A percentile compares a stretch with the other conserved stretches of the same genome.
Conservation (phyloP, 2,329 filamentous ascomycete species). For the Cryphonectria parasitica region DNA sequence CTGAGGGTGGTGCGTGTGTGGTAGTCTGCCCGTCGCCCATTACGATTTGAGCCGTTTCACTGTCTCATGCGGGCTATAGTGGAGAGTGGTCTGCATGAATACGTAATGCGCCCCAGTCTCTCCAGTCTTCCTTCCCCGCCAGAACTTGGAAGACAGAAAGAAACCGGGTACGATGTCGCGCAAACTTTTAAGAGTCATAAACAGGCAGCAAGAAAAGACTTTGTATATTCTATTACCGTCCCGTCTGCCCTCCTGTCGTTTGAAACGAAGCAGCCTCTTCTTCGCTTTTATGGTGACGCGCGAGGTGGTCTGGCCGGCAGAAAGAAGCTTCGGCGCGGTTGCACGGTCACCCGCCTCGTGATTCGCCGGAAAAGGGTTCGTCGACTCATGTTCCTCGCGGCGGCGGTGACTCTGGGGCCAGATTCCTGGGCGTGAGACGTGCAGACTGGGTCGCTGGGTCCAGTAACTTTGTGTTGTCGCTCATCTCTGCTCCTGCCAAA, state of each 20-base stretch:
- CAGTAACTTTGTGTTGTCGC: slow-evolving; percentile 9
- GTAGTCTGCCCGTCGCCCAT: slow-evolving; percentile 13
- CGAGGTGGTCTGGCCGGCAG: slow-evolving; percentile 12
- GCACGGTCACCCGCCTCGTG: slow-evolving; percentile 16
- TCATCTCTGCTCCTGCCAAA: neutral
- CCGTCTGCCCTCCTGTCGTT: neutral
- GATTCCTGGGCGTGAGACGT: slow-evolving; percentile 12
- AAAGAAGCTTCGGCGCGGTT: slow-evolving; percentile 20
- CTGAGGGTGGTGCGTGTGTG: neutral
- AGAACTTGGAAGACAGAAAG: neutral
- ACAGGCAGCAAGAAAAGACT: neutral
- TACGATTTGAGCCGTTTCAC: neutral
- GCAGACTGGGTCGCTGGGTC: slow-evolving; percentile 1
- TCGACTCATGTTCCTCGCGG: slow-evolving; percentile 22
- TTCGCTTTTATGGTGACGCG: neutral
- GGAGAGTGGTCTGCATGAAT: slow-evolving; percentile 15
- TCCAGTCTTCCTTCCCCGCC: slow-evolving; percentile 10
- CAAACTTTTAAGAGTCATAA: neutral
- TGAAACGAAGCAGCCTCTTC: neutral
- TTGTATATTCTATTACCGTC: neutral
- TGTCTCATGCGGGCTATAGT: neutral
- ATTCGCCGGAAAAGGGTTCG: slow-evolving; percentile 25
- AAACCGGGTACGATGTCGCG: slow-evolving; percentile 9
- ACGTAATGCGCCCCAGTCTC: slow-evolving; percentile 24
- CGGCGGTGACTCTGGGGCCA: slow-evolving; percentile 15